phyloP scores from a whole-genome alignment of 257 asterid genomes.

The Mitragyna speciosa region DNA sequence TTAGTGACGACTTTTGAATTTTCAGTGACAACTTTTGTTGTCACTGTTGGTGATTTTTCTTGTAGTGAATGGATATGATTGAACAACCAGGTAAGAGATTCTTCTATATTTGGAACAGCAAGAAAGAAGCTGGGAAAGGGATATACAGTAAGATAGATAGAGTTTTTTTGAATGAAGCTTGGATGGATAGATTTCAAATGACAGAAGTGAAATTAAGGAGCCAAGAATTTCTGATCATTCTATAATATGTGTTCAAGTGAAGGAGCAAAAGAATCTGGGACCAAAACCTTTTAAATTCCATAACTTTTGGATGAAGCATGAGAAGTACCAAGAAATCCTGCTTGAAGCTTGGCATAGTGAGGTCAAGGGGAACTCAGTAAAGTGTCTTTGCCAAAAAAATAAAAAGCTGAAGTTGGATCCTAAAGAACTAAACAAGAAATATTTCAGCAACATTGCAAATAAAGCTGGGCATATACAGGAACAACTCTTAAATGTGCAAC shows the following conservation, averaged over 20 bases:
- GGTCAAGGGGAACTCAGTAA: too few species aligned
- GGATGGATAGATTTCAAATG: fast-evolving
- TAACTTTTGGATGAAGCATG: background rate
- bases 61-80: background rate
- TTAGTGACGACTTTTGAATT: too few species aligned
- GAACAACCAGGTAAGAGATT: background rate
- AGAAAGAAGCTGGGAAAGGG: background rate
- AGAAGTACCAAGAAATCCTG: background rate
- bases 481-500: too few species aligned
- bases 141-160: background rate
- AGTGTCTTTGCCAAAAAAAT: too few species aligned
- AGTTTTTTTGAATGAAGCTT: background rate
- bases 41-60: too few species aligned
- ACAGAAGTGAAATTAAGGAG: background rate
- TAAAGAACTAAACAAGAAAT: too few species aligned
- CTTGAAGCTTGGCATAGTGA: background rate
- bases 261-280: too few species aligned
- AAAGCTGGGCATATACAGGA: too few species aligned
- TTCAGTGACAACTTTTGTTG: too few species aligned
- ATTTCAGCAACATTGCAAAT: too few species aligned
- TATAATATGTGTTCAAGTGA: background rate
- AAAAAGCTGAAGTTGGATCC: too few species aligned
- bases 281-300: background rate
- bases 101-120: background rate
- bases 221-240: background rate